Percentiles rank a stretch among this genome's conserved stretches.
These are phyloP conservation scores for Didymosphaeria variabile DNA, from an alignment of 2,329 filamentous ascomycete genomes.

Conservation along the genomic window DNA sequence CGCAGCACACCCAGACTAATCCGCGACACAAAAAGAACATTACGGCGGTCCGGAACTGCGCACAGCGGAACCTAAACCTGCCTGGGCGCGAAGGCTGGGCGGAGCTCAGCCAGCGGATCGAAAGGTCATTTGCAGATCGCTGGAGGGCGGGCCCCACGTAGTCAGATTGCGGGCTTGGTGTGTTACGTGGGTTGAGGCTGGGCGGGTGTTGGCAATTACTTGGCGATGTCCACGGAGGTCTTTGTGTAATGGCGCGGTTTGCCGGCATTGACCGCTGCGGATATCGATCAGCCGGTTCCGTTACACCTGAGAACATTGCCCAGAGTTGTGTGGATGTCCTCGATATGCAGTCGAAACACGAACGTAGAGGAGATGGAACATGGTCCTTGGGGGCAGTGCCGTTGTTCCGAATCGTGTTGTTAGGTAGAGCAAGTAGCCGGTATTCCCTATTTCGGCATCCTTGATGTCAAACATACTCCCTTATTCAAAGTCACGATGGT, in stretches of 20 bases:
- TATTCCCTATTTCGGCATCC: neutral
- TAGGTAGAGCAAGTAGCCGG: neutral
- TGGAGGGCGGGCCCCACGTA: conserved; percentile 7
- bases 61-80: conserved; percentile 12
- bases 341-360: conserved; percentile 1
- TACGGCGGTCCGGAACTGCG: neutral
- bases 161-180: conserved; percentile 16
- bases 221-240: conserved; percentile 1
- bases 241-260: conserved; percentile 8
- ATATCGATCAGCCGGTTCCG: neutral
- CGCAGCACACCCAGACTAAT: neutral
- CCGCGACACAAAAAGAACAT: neutral
- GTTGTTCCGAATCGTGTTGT: neutral
- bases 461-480: neutral
- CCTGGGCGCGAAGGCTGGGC: conserved; percentile 22
- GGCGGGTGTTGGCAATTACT: conserved; percentile 12
- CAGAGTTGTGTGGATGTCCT: conserved; percentile 1
- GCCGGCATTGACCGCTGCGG: conserved; percentile 10
- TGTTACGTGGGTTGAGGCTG: conserved; percentile 4
- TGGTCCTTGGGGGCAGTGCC: neutral
- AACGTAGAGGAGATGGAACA: neutral
- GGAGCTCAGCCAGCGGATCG: conserved; percentile 7
- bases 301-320: conserved; percentile 4
- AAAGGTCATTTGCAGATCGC: conserved; percentile 15
- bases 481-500: neutral